Conservation (phyloP, 2,329 filamentous ascomycete genomes). For the Claviceps monticola region DNA sequence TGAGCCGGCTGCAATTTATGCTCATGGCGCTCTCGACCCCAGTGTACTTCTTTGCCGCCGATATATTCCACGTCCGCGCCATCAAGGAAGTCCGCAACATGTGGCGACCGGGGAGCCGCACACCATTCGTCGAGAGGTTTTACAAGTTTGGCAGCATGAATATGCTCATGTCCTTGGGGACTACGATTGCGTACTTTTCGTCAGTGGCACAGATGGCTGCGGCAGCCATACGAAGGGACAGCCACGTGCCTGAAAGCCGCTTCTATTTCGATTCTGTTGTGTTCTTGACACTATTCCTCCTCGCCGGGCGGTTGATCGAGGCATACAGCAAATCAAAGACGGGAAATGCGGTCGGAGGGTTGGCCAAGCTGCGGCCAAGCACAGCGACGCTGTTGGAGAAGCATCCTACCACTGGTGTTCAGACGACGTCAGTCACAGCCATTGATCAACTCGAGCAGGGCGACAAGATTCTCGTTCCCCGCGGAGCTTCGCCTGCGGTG, state of each 20-base stretch:
- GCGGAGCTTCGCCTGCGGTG: conserved; percentile 72
- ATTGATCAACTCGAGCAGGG: conserved; percentile 64
- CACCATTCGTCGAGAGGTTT: conserved; percentile 61
- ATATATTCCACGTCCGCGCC: conserved; percentile 69
- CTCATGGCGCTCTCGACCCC: conserved; percentile 73
- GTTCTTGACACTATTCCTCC: conserved; percentile 78
- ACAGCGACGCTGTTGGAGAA: conserved; percentile 57
- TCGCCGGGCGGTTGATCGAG: conserved; percentile 62
- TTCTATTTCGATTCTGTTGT: conserved; percentile 90
- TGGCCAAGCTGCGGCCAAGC: conserved; percentile 64
- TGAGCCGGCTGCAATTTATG: conserved; percentile 64
- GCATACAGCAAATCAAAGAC: conserved; percentile 86
- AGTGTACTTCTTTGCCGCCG: conserved; percentile 74
- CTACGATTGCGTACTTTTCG: conserved; percentile 73
- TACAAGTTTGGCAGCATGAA: conserved; percentile 97
- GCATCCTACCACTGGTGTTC: conserved; percentile 16
- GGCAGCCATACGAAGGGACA: conserved; percentile 32
- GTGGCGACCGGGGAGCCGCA: conserved; percentile 63
- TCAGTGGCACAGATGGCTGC: conserved; percentile 67
- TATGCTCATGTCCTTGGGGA: conserved; percentile 78
- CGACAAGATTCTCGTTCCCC: conserved; percentile 59
- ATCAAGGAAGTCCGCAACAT: conserved; percentile 64
- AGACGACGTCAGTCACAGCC: conserved; percentile 28
- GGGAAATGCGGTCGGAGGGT: conserved; percentile 68
- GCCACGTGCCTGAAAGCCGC: conserved; percentile 27